These are phyloP conservation scores for Blastomyces parvus DNA, from an alignment of 2,329 filamentous ascomycete species.

Conservation along the genomic window DNA sequence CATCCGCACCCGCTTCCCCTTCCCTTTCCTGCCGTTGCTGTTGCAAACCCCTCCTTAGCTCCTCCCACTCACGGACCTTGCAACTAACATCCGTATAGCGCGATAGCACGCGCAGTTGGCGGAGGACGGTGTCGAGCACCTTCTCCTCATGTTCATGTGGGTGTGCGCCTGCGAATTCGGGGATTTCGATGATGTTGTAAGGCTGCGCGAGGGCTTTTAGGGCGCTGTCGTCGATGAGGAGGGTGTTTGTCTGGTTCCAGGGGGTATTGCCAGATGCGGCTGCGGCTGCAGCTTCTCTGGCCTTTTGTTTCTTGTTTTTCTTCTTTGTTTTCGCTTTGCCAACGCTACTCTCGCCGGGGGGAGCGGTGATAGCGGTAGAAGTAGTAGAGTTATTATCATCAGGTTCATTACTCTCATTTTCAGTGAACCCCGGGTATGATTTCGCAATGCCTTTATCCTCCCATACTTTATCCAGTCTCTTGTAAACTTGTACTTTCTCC, in stretches of 20 bases:
- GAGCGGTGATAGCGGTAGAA: too few species aligned
- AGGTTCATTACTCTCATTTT: constrained; percentile 11
- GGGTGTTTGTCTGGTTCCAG: constrained; percentile 79
- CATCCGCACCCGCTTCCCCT: not conserved
- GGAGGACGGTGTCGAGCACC: constrained; percentile 43
- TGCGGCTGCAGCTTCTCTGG: not conserved
- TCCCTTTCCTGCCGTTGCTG: not conserved
- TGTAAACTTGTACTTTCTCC: constrained; percentile 75
- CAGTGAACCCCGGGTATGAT: constrained; percentile 27
- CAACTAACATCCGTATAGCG: constrained; percentile 42
- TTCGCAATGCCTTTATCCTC: constrained; percentile 29
- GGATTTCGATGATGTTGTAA: constrained; percentile 68
- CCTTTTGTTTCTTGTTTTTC: constrained; percentile 1
- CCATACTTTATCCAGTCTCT: constrained; percentile 71
- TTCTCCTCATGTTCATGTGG: constrained; percentile 33
- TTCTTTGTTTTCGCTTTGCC: not conserved
- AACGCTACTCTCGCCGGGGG: not conserved
- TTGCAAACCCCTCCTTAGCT: not conserved
- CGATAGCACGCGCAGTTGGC: constrained; percentile 44
- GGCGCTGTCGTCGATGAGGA: constrained; percentile 75
- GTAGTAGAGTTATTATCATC: constrained; percentile 5
- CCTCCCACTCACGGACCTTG: constrained; percentile 30
- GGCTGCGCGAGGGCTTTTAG: constrained; percentile 79
- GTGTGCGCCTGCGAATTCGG: constrained; percentile 54
- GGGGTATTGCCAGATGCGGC: not conserved